Base-by-base conservation (phyloP, 2,329 filamentous ascomycete species). In the Helotiales sp. region DNA sequence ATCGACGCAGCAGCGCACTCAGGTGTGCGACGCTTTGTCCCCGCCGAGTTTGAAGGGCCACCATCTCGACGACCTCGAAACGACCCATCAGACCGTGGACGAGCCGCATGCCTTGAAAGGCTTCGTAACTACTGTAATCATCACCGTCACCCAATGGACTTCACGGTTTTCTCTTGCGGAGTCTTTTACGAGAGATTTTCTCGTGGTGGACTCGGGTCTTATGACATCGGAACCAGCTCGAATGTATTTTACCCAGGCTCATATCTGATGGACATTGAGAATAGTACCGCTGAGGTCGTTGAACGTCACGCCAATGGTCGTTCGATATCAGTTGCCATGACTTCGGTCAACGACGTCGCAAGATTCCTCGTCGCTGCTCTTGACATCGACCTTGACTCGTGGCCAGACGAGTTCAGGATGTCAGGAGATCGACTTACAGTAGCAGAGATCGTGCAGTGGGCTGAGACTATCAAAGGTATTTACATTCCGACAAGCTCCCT, bases 131-230 rank as follows among this genome's bases (percentile, higher is more conserved):
- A 83, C 70, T 72, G 76, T 13, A 69, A 74, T 4, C 74, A 76
- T 2, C 70, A 65, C 40, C 73, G 76, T 1, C 72, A 78, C 58
- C 73, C 76, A 44, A 89, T 92, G 75, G 79, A 81, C 40, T 89
- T 81, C 60, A 91, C 88, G 0, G 77, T 86, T 25, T 91, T 92
- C 71, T 83, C 85, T 0, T 92, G 89, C 65, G 89, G 89, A 19
- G 73, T 91, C 29, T 84, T 92, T 63, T 92, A 91, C 77, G 89
- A 92, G 69, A 78, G 88, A 0, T 91, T 92, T 66, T 84, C 83
- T 19, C 85, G 85, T 0, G 84, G 82, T 2, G 89, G 89, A 0
- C 78, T 92, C 58, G 77, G 77, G 12, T 75, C 77, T 17, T 78
- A 84, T 54, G 76, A 79, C 31, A 85, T 91, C 47, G 87, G 87